Evolutionary conservation across 208 protist species (phyloP), one percentile per base, ranked within the genome.

Genomic region (Phytomonas francai): DNA sequence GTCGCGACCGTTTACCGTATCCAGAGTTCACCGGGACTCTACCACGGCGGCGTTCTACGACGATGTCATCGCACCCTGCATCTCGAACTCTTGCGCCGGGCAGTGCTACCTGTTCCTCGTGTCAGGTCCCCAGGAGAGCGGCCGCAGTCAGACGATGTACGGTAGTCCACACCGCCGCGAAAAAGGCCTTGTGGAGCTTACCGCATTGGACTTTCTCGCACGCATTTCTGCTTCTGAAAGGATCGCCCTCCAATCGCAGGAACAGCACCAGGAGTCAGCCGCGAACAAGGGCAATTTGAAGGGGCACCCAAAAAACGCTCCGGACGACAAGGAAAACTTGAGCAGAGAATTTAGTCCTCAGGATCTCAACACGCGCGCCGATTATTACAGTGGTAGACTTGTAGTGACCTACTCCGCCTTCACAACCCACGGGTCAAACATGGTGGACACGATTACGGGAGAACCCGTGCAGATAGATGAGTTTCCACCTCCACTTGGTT

Each of bases 21-120:
- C 89, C 0, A 84, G 89, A 54, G 83, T 94, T n/a, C 89, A 94
- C 65, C 78, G 86, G 27, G 86, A 80, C 30, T 78, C 77, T 14
- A 65, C 85, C 11, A 91, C 82, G 22, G 63, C 70, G 56, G 72
- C 70, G 29, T 94, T 94, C 74, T 94, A 91, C 68, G 78, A 85
- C 16, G 84, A 91, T 42, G 86, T 94, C 36, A 71, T 94, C 3
- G 84, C 86, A 19, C 89, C 89, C 7, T 94, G 89, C 57, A 83
- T 94, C 64, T 72, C 82, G 33, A 94, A 94, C 71, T 79, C 77
- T 63, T 73, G 79, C 29, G 78, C 81, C 3, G 89, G 89, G 6
- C 89, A 95, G 79, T 92, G 89, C 72, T 92, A 92, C 70, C 71
- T 89, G 5, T 92, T 95, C 56, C 70, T 95, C 56, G 77, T 92